A percentile compares a stretch with the other conserved stretches of the same genome.
These are phyloP conservation scores for Phytopythium litorale DNA, from an alignment of 352 stramenopile genomes.

Conservation along the genomic window DNA sequence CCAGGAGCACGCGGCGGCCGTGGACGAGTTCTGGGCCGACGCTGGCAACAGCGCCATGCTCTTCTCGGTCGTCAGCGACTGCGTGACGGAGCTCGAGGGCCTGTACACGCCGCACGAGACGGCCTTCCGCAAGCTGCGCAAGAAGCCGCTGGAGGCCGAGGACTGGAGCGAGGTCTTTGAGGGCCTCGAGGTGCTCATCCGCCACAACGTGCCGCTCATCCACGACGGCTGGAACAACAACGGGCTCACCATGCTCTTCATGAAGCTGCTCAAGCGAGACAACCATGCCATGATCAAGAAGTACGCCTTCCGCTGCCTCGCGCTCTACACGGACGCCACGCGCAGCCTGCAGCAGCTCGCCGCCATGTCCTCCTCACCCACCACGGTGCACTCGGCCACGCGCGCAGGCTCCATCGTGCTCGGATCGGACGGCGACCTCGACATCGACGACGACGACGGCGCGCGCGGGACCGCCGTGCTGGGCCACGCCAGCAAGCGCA, in stretches of 20 bases:
- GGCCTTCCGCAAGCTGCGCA: conserved; percentile 74
- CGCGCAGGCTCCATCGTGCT: conserved; percentile 36
- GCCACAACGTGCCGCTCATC: conserved; percentile 62
- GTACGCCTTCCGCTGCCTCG: conserved; percentile 83
- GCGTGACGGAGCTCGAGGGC: conserved; percentile 77
- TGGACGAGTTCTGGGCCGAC: conserved; percentile 79
- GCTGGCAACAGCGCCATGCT: conserved; percentile 60
- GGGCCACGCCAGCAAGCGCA: conserved; percentile 30
- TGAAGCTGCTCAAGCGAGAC: conserved; percentile 80
- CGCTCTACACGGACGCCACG: conserved; percentile 78
- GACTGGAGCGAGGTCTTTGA: conserved; percentile 90
- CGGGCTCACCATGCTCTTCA: conserved; percentile 76
- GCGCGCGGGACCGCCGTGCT: conserved; percentile 34
- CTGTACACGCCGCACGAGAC: conserved; percentile 81
- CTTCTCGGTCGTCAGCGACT: conserved; percentile 78
- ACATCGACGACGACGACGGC: conserved; percentile 42
- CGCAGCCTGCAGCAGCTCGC: conserved; percentile 66
- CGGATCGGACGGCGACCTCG: conserved; percentile 37
- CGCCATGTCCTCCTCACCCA: conserved; percentile 25
- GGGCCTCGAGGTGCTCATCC: conserved; percentile 75
- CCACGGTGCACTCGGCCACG: conserved; percentile 25
- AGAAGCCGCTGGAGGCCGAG: conserved; percentile 79
- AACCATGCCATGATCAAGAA: conserved; percentile 90
- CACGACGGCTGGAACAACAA: conserved; percentile 82
- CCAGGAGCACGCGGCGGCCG: conserved; percentile 39